A percentile compares a stretch with the other conserved stretches of the same genome.
Evolutionary conservation across 768 basidiomycete species (phyloP).

Genomic region (Goffeauzyma gilvescens): DNA sequence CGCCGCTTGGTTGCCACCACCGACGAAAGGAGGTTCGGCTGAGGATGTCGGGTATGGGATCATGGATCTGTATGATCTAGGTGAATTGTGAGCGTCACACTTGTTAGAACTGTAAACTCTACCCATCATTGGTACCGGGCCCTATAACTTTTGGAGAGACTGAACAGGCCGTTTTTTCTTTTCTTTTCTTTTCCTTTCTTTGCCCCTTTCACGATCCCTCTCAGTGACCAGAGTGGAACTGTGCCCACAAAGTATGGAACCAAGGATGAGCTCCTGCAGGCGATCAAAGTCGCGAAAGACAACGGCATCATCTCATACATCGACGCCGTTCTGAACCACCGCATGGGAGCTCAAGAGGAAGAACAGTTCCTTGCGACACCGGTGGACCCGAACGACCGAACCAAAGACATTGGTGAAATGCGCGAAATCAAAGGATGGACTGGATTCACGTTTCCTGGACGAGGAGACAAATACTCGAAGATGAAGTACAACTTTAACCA

Average conservation of each 20-base stretch:
- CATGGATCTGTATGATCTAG: constrained; percentile 10
- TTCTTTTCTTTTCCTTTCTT: no score
- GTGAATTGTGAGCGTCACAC: no score
- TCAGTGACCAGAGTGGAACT: constrained; percentile 15
- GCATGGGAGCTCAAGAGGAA: constrained; percentile 55
- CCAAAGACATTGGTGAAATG: constrained; percentile 42
- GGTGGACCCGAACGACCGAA: constrained; percentile 50
- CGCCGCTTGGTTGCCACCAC: constrained; percentile 33
- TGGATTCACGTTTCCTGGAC: constrained; percentile 59
- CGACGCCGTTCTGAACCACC: constrained; percentile 67
- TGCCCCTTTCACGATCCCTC: no score
- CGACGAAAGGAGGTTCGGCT: constrained; percentile 6
- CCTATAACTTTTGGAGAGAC: no score
- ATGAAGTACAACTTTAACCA: constrained; percentile 45
- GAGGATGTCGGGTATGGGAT: constrained; percentile 3
- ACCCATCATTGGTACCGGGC: no score
- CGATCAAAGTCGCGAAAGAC: constrained; percentile 48
- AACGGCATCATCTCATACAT: constrained; percentile 58
- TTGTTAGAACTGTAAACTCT: no score
- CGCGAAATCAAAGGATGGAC: constrained; percentile 50
- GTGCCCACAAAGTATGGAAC: constrained; percentile 65
- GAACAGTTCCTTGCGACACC: constrained; percentile 54
- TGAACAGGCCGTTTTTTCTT: no score
- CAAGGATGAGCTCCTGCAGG: constrained; percentile 53
- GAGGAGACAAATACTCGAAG: constrained; percentile 41